phyloP scores from a whole-genome alignment of 352 stramenopile species.

The Phytophthora melonis region DNA sequence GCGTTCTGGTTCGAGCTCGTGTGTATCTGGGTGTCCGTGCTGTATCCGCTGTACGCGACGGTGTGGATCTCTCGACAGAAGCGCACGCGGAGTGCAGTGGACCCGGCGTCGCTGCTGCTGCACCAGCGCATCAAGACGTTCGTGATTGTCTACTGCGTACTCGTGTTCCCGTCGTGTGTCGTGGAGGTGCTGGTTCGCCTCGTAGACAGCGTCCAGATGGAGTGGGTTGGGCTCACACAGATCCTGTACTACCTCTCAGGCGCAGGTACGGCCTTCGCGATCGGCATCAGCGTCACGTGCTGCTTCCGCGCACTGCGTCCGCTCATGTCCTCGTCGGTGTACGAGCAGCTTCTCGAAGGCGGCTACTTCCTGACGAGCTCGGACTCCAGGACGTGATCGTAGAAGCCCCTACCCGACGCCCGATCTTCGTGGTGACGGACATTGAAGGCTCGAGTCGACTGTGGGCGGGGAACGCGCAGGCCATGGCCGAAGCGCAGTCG shows the following conservation, averaged over 20 bases:
- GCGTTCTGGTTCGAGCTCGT: slow-evolving; percentile 57
- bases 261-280: slow-evolving; percentile 63
- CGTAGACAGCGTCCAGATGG: slow-evolving; percentile 42
- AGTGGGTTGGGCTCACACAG: slow-evolving; percentile 59
- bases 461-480: slow-evolving; percentile 55
- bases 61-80: slow-evolving; percentile 61
- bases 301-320: slow-evolving; percentile 69
- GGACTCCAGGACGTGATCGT: slow-evolving; percentile 42
- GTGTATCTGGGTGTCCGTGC: slow-evolving; percentile 62
- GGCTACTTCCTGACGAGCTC: slow-evolving; percentile 61
- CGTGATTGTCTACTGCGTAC: slow-evolving; percentile 71
- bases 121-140: slow-evolving; percentile 77
- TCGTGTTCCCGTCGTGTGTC: slow-evolving; percentile 71
- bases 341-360: slow-evolving; percentile 70
- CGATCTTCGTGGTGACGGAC: slow-evolving; percentile 86
- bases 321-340: slow-evolving; percentile 66
- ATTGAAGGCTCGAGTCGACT: slow-evolving; percentile 83
- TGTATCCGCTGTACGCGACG: slow-evolving; percentile 65
- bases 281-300: slow-evolving; percentile 69
- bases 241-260: slow-evolving; percentile 73
- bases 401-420: slow-evolving; percentile 56
- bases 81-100: slow-evolving; percentile 47
- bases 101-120: slow-evolving; percentile 54
- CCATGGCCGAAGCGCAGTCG: slow-evolving; percentile 73
- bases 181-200: slow-evolving; percentile 50